Evolutionary conservation across 1,284 basidiomycete species (phyloP).

Genomic region (Tilletia caries): DNA sequence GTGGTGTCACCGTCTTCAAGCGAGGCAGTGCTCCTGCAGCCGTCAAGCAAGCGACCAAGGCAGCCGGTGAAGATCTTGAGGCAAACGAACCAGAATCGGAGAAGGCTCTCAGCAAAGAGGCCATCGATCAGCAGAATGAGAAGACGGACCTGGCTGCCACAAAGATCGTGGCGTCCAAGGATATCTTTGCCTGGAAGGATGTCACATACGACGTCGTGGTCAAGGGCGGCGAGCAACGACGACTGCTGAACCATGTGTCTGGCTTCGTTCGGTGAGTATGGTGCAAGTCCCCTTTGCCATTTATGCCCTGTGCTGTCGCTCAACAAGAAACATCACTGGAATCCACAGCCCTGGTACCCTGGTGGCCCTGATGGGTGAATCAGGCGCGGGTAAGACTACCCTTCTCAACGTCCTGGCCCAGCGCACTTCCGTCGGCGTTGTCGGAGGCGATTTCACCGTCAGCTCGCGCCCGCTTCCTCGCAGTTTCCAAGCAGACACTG

Average conservation of each 20-base stretch:
- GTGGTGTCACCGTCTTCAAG: conserved; percentile 43
- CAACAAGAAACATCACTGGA: conserved; percentile 71
- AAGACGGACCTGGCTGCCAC: conserved; percentile 15
- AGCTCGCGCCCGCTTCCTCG: conserved; percentile 68
- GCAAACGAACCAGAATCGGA: background rate
- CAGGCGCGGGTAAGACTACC: conserved; percentile 63
- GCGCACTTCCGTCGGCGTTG: conserved; percentile 70
- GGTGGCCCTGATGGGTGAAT: conserved; percentile 70
- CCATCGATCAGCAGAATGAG: background rate
- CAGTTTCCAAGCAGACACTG: conserved; percentile 68
- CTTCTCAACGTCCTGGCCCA: conserved; percentile 78
- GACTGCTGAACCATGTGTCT: conserved; percentile 55
- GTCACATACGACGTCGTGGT: conserved; percentile 39
- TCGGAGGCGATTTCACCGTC: conserved; percentile 73
- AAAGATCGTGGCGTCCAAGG: conserved; percentile 30
- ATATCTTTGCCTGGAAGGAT: conserved; percentile 38
- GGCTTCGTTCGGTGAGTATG: conserved; percentile 29
- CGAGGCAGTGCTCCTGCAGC: conserved; percentile 23
- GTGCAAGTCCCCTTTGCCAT: background rate
- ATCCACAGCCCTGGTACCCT: conserved; percentile 75
- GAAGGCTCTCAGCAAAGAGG: background rate
- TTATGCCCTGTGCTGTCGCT: conserved; percentile 61
- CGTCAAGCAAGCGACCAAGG: conserved; percentile 9
- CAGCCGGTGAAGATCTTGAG: conserved; percentile 1
- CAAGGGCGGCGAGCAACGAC: conserved; percentile 33